Evolutionary conservation across 1,139 yeast species (phyloP).

Genomic region (Taphrina pruni): DNA sequence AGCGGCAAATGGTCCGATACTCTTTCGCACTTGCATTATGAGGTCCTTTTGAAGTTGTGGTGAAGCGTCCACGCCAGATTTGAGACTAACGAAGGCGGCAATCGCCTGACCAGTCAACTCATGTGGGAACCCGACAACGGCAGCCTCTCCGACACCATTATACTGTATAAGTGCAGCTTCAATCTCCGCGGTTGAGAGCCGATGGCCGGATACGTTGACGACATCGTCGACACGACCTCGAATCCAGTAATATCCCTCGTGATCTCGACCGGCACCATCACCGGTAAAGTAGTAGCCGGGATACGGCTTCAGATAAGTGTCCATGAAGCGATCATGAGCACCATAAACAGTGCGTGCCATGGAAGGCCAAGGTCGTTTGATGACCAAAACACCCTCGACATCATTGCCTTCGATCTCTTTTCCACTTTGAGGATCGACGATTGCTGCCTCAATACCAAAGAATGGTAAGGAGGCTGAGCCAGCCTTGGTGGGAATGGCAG

Average conservation of each 20-base stretch:
- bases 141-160: constrained; percentile 83
- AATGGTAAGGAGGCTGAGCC: constrained; percentile 97
- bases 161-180: constrained; percentile 90
- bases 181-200: constrained; percentile 95
- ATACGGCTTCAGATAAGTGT: constrained; percentile 92
- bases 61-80: constrained; percentile 60
- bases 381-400: constrained; percentile 94
- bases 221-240: constrained; percentile 99
- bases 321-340: constrained; percentile 87
- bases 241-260: constrained; percentile 97
- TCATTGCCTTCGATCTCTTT: constrained; percentile 83
- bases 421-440: constrained; percentile 92
- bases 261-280: constrained; percentile 98
- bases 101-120: constrained; percentile 98
- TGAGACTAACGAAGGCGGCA: constrained; percentile 88
- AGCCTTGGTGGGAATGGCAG: constrained; percentile 93
- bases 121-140: constrained; percentile 92
- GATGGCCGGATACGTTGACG: constrained; percentile 96
- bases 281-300: constrained; percentile 98
- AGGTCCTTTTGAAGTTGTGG: constrained; percentile 78
- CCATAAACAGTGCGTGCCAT: constrained; percentile 97
- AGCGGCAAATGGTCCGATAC: constrained; percentile 98
- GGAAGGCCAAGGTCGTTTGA: constrained; percentile 92
- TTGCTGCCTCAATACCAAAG: constrained; percentile 88
- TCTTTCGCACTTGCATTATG: constrained; percentile 84